Evolutionary conservation across 768 basidiomycete genomes (phyloP).

Genomic region (Coprinopsis sp.): DNA sequence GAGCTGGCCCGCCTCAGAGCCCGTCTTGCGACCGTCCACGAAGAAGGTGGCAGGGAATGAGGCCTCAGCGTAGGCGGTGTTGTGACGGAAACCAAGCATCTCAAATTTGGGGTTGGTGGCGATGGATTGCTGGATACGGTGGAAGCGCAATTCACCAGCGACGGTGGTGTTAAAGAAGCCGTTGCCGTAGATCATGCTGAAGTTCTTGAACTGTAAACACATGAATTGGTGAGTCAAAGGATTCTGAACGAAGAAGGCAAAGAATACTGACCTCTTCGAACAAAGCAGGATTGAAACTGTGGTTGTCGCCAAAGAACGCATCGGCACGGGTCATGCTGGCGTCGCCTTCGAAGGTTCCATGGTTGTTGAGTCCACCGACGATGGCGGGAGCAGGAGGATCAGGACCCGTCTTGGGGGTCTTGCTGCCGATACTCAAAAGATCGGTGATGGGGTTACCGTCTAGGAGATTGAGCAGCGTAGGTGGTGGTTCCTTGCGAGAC

Average conservation of each 20-base stretch:
- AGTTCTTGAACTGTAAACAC: constrained; percentile 13
- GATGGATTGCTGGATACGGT: constrained; percentile 15
- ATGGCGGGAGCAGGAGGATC: constrained; percentile 15
- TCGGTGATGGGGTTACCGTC: constrained; percentile 16
- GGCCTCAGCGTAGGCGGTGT: constrained; percentile 14
- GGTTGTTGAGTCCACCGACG: constrained; percentile 16
- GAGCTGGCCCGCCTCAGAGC: constrained; percentile 7
- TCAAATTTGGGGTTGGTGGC: constrained; percentile 16
- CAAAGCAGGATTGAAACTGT: constrained; percentile 17
- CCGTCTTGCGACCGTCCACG: constrained; percentile 15
- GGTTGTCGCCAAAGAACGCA: constrained; percentile 15
- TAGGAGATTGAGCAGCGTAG: constrained; percentile 12
- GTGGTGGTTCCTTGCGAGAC: constrained; percentile 14
- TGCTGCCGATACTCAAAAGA: constrained; percentile 15
- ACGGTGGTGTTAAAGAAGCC: constrained; percentile 16
- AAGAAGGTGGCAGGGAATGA: constrained; percentile 12
- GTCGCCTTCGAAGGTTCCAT: constrained; percentile 14
- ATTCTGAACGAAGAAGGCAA: background rate
- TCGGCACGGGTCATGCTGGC: constrained; percentile 12
- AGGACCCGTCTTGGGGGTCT: constrained; percentile 14
- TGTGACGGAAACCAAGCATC: constrained; percentile 11
- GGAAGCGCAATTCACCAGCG: constrained; percentile 12
- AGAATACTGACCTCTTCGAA: constrained; percentile 13
- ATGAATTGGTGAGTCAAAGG: background rate
- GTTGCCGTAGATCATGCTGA: constrained; percentile 14